Evolutionary conservation across 2,329 filamentous ascomycete genomes (phyloP).

Genomic region (Pseudogymnoascus sp.): DNA sequence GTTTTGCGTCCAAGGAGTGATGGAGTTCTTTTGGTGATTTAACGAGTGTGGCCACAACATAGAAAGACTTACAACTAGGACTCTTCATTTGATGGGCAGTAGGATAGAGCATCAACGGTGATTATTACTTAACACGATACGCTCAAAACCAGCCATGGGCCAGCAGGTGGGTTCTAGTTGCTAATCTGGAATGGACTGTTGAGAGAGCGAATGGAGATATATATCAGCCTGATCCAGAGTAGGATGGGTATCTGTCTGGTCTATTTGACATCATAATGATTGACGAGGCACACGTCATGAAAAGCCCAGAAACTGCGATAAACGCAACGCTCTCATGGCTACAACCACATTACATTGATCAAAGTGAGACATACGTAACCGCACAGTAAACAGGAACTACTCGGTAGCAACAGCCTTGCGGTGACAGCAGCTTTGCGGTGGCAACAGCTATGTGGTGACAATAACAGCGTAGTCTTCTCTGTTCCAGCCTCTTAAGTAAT

Average conservation of each 20-base stretch:
- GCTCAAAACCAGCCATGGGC: neutral
- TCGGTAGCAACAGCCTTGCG: neutral
- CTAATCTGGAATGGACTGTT: neutral
- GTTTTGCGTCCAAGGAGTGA: neutral
- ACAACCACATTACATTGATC: too few species aligned
- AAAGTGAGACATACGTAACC: too few species aligned
- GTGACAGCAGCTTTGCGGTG: neutral
- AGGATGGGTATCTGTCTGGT: too few species aligned
- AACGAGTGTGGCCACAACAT: neutral
- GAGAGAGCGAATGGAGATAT: neutral
- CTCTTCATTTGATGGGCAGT: neutral
- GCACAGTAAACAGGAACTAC: neutral
- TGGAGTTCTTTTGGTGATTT: neutral
- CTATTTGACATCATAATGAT: neutral
- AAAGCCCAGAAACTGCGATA: too few species aligned
- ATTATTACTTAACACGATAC: neutral
- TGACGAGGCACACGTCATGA: too few species aligned
- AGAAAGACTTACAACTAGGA: neutral
- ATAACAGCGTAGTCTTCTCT: too few species aligned
- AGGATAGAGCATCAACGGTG: neutral
- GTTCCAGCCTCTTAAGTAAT: too few species aligned
- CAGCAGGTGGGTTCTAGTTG: too few species aligned
- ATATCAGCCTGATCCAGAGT: too few species aligned
- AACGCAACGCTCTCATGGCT: too few species aligned
- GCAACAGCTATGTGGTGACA: neutral